phyloP scores from a whole-genome alignment of 2,329 filamentous ascomycete species.

The Verticillium dahliae region DNA sequence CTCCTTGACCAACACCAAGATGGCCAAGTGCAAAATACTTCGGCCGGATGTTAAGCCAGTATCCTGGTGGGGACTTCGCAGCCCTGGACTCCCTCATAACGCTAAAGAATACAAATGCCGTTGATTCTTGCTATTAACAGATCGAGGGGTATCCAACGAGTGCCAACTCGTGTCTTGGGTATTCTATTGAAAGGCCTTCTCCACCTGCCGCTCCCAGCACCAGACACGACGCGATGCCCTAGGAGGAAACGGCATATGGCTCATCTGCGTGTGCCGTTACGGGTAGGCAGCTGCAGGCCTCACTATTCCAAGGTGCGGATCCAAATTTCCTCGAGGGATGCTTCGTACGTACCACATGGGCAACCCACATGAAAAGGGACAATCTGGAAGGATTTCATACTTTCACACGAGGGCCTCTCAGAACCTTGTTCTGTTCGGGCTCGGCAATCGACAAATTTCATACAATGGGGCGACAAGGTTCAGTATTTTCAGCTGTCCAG shows the following conservation, averaged over 20 bases:
- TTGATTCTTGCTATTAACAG: neutral
- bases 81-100: neutral
- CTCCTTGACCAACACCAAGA: neutral
- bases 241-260: neutral
- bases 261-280: too few relatives aligned
- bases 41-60: neutral
- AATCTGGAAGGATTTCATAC: neutral
- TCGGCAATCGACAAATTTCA: neutral
- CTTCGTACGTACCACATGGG: neutral
- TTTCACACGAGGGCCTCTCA: neutral
- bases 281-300: too few relatives aligned
- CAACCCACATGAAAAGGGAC: neutral
- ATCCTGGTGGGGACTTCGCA: neutral
- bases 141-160: neutral
- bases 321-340: neutral
- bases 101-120: neutral
- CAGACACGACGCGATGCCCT: neutral
- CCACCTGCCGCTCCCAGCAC: neutral
- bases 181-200: neutral
- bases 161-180: neutral
- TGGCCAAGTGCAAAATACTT: neutral
- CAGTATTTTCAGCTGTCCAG: neutral
- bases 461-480: too few relatives aligned
- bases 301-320: too few relatives aligned
- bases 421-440: neutral